Percentiles rank a stretch among this genome's conserved stretches.
Conservation (phyloP, 1,284 basidiomycete species). For the Apiotrichum gracile region DNA sequence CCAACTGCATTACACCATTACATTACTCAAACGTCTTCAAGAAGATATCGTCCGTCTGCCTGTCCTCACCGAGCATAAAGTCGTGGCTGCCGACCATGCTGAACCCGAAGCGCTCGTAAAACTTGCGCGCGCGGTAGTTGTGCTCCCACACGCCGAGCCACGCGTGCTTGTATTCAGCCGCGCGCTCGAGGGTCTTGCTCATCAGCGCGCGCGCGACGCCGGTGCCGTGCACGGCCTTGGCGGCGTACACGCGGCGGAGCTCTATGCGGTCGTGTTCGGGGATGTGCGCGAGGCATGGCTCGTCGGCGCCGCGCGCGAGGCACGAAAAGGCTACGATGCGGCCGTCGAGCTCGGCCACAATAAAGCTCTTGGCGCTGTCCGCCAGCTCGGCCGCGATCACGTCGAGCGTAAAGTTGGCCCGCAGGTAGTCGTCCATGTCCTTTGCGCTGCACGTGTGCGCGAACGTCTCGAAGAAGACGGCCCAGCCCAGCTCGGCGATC, state of each 20-base stretch:
- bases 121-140: conserved; percentile 22
- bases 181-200: conserved; percentile 9
- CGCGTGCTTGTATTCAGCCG: conserved; percentile 8
- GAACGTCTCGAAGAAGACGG: conserved; percentile 10
- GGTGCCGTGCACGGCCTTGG: conserved; percentile 22
- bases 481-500: conserved; percentile 6
- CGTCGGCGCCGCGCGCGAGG: conserved; percentile 1
- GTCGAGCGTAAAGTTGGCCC: conserved; percentile 2
- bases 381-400: conserved; percentile 5
- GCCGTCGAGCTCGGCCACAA: conserved; percentile 1
- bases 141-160: conserved; percentile 38
- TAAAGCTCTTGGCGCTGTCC: not conserved
- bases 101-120: conserved; percentile 29
- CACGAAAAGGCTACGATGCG: conserved; percentile 7
- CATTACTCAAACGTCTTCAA: not conserved
- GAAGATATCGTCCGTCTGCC: conserved; percentile 14
- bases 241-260: conserved; percentile 13
- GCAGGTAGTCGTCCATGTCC: conserved; percentile 13
- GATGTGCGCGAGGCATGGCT: conserved; percentile 10
- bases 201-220: conserved; percentile 24
- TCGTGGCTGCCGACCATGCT: conserved; percentile 16
- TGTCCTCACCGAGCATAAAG: conserved; percentile 11
- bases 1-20: too few species aligned
- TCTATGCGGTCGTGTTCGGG: conserved; percentile 4
- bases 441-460: conserved; percentile 7